phyloP scores from a whole-genome alignment of 2,329 filamentous ascomycete species.

The Penicillium sp. region DNA sequence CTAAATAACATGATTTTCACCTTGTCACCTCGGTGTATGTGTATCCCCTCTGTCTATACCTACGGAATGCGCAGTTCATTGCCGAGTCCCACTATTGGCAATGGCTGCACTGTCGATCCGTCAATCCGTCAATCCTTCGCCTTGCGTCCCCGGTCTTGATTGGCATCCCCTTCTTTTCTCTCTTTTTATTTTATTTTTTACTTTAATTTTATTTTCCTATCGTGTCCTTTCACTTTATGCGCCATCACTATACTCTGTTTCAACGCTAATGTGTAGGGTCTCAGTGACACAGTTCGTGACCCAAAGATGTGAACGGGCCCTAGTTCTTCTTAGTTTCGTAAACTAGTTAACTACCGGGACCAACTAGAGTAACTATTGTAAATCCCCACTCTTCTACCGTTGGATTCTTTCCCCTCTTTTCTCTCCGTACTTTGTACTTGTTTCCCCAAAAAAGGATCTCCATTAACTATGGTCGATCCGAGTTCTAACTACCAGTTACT shows the following conservation, averaged over 20 bases:
- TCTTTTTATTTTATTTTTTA: conserved; percentile 1
- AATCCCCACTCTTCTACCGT: not conserved
- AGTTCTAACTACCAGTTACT: conserved; percentile 36
- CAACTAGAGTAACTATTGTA: not conserved
- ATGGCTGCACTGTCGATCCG: conserved; percentile 38
- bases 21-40: too few relatives aligned
- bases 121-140: conserved; percentile 31
- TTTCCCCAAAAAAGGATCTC: conserved; percentile 24
- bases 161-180: conserved; percentile 17
- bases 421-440: not conserved
- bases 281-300: conserved; percentile 23
- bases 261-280: conserved; percentile 7
- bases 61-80: conserved; percentile 27
- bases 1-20: too few relatives aligned
- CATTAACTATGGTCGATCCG: conserved; percentile 28
- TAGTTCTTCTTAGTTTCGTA: not conserved
- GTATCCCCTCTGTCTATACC: too few relatives aligned
- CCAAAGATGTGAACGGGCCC: not conserved
- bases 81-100: conserved; percentile 34
- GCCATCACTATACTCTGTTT: not conserved
- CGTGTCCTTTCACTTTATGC: too few relatives aligned
- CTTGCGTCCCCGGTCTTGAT: conserved; percentile 31
- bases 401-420: not conserved
- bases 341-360: not conserved
- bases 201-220: not conserved